Base-by-base conservation (phyloP, 345 rosid genomes). In the Firmiana major region DNA sequence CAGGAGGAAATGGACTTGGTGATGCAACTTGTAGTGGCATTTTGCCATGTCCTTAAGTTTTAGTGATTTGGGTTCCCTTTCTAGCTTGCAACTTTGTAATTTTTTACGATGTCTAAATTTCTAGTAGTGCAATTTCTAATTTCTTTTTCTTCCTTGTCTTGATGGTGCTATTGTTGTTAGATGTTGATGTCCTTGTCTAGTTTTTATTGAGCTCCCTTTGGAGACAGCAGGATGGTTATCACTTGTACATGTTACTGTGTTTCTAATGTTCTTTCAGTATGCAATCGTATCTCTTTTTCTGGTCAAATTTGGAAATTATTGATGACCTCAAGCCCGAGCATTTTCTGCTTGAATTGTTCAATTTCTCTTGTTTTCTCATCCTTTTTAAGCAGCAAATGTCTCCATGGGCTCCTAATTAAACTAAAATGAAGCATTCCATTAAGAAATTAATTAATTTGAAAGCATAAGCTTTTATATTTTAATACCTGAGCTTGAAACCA, bases 1-100 rank as follows among this genome's bases (percentile, higher is more conserved):
- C 16, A 0, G 81, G 43, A 6, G 77, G 79, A 68, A 81, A 84
- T 28, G 86, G 83, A 58, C 36, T 79, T 7, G 80, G 79, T 34
- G 85, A 82, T 45, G 79, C 59, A 53, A 55, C 70, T 42, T 60
- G 78, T 8, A 60, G 78, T 43, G 45, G 79, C 54, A 63, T 63
- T 49, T 31, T 46, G 12, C 78, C 78, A 75, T 36, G 46, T 19
- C 78, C 78, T 62, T 75, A 34, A 34, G 54, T 12, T 60, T 1
- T 31, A 31, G 34, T 31, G 34, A 31, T 31, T 31, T 31, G 34
- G 34, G 34, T 31, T 31, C 34, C 34, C 34, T 31, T 31, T 2
- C 34, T 31, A 31, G 34, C 34, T 31, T 31, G 34, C 34, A 31
- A 3, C 34, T 1, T 26, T 3, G 62, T 28, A 45, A 45, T 43